phyloP scores from a whole-genome alignment of 768 basidiomycete genomes.

The Leccinum longicurvipes region DNA sequence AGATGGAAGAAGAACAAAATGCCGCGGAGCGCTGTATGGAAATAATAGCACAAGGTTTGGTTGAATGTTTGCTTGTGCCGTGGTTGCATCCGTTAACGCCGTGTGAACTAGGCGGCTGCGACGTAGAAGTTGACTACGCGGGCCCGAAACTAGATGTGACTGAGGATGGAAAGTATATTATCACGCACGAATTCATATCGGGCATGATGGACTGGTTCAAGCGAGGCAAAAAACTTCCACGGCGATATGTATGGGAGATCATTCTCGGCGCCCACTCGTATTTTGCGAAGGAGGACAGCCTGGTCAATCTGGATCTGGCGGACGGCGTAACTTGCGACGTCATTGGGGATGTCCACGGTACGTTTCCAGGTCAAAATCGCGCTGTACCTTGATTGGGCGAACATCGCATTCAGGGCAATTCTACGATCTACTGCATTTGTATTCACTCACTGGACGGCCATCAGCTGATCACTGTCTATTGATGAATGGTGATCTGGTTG shows the following conservation, averaged over 20 bases:
- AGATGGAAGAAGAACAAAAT: constrained; percentile 83
- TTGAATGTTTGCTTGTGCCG: neutral
- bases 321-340: constrained; percentile 86
- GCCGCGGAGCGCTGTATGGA: constrained; percentile 71
- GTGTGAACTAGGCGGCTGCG: constrained; percentile 60
- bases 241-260: constrained; percentile 95
- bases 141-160: constrained; percentile 68
- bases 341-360: constrained; percentile 95
- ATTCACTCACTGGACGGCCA: constrained; percentile 82
- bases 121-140: constrained; percentile 66
- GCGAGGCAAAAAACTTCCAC: constrained; percentile 86
- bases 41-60: constrained; percentile 73
- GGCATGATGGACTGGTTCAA: constrained; percentile 92
- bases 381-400: neutral
- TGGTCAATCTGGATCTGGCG: constrained; percentile 72
- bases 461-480: constrained; percentile 79
- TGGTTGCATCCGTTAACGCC: constrained; percentile 5
- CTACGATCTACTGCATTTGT: constrained; percentile 88
- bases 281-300: constrained; percentile 72
- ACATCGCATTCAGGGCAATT: constrained; percentile 67
- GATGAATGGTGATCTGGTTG: constrained; percentile 96
- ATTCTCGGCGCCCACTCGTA: constrained; percentile 78
- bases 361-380: constrained; percentile 13
- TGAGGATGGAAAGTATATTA: constrained; percentile 65
- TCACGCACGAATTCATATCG: constrained; percentile 75